Evolutionary conservation across 495 filamentous ascomycete species (phyloP), one percentile per base, ranked within the genome.

Genomic region (Talaromyces nanjingensis): DNA sequence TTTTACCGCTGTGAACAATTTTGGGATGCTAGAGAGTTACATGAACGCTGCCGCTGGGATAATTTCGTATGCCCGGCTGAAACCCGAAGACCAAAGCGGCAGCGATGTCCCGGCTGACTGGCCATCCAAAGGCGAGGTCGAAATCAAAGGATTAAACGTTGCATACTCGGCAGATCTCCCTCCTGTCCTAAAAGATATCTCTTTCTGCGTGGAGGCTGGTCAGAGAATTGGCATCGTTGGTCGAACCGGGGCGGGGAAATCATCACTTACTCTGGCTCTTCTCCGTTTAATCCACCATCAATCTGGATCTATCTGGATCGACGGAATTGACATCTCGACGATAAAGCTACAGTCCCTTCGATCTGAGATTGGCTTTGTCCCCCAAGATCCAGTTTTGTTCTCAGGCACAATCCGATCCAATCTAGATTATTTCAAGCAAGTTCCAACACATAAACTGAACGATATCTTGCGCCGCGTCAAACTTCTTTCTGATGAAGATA

Each of bases 311-410:
- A 96, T 97, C 27, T 65, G 89, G 0, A 86, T 96, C 42, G 92
- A 96, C 68, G 88, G 84, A 61, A 73, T 97, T 29, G 90, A 96
- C 70, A 88, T 96, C 65, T 84, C 88, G 22, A 73, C 75, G 62
- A 91, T 96, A 66, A 89, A 87, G 12, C 81, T 94, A 16, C 84
- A 86, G 65, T 87, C 92, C 71, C 81, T 97, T 55, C 84, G 92
- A 29, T 84, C 91, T 74, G 84, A 86, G 11, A 89, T 96, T 65
- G 92, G 91, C 3, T 93, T 96, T 74, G 91, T 97, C 39, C 92
- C 92, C 9, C 92, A 96, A 78, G 89, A 94, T 68, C 91, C 92
- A 4, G 93, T 90, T 0, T 81, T 97, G 1, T 96, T 97, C 73
- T 89, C 84, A 12, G 92, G 92, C 45, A 96, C 90, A 0, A 87